Evolutionary conservation across 345 rosid species (phyloP).

Genomic region (Brassica cretica): DNA sequence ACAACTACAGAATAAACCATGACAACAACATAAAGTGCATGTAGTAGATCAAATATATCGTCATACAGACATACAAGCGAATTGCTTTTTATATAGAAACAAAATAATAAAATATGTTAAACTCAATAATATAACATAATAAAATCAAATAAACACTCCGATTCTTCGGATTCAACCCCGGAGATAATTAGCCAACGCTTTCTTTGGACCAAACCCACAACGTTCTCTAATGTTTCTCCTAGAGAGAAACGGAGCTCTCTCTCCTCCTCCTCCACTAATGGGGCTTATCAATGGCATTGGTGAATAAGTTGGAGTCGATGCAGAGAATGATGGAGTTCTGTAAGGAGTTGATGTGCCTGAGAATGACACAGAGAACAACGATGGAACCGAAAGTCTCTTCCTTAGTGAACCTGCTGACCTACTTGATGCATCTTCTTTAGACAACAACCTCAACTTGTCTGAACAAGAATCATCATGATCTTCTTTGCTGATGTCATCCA

Average conservation of each 20-base stretch:
- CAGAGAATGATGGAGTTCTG: constrained; percentile 57
- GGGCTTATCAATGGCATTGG: constrained; percentile 66
- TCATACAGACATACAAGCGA: constrained; percentile 3
- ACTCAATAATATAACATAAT: constrained; percentile 1
- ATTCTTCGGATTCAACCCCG: constrained; percentile 38
- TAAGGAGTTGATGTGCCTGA: constrained; percentile 54
- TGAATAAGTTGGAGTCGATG: constrained; percentile 64
- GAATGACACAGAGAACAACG: constrained; percentile 54
- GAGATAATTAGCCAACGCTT: constrained; percentile 75
- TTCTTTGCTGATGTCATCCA: constrained; percentile 79
- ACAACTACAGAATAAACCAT: background rate
- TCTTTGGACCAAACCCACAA: constrained; percentile 86
- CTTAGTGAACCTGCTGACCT: constrained; percentile 57
- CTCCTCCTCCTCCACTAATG: constrained; percentile 52
- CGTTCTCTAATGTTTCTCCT: constrained; percentile 57
- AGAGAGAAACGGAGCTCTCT: constrained; percentile 71
- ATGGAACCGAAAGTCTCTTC: constrained; percentile 62
- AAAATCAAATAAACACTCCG: background rate
- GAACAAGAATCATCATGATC: constrained; percentile 39
- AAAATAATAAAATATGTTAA: background rate
- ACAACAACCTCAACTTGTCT: constrained; percentile 39
- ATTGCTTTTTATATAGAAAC: background rate
- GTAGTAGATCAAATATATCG: background rate
- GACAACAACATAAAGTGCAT: background rate
- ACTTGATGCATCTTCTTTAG: constrained; percentile 45